Evolutionary conservation across 2,329 filamentous ascomycete genomes (phyloP).

Genomic region (Trichoderma sp.): DNA sequence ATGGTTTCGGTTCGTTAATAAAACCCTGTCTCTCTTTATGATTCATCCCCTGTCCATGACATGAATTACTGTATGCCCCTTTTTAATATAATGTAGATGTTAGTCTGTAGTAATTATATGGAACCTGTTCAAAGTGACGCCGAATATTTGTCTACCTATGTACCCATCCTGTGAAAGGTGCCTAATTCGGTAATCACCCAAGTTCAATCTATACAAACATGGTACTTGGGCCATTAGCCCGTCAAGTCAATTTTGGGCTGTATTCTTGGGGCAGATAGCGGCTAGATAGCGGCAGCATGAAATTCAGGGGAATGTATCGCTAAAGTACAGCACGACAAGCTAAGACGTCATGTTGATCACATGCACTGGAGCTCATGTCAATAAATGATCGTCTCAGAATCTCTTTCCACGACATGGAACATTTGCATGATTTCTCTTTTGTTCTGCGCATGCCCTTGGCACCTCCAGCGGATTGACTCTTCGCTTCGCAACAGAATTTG

Average conservation of each 20-base stretch:
- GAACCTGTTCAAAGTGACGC: neutral
- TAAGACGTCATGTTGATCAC: conserved; percentile 20
- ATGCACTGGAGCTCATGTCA: conserved; percentile 11
- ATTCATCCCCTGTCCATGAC: neutral
- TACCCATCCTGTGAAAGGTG: neutral
- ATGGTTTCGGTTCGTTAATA: conserved; percentile 11
- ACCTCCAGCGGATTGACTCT: neutral
- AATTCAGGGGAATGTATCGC: neutral
- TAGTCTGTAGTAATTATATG: neutral
- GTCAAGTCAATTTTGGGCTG: neutral
- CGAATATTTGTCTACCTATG: neutral
- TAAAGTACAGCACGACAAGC: neutral
- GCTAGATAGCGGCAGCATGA: neutral
- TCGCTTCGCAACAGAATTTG: neutral
- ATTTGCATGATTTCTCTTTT: neutral
- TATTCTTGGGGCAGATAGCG: neutral
- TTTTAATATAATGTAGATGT: neutral
- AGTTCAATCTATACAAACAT: neutral
- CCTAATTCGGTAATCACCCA: neutral
- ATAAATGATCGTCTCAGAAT: neutral
- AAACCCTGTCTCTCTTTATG: neutral
- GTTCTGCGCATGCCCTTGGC: neutral
- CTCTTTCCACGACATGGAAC: neutral
- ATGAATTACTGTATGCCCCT: neutral
- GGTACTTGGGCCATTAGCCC: neutral